phyloP scores from a whole-genome alignment of 2,329 filamentous ascomycete species.

The Phaeophleospora eucalypticola region DNA sequence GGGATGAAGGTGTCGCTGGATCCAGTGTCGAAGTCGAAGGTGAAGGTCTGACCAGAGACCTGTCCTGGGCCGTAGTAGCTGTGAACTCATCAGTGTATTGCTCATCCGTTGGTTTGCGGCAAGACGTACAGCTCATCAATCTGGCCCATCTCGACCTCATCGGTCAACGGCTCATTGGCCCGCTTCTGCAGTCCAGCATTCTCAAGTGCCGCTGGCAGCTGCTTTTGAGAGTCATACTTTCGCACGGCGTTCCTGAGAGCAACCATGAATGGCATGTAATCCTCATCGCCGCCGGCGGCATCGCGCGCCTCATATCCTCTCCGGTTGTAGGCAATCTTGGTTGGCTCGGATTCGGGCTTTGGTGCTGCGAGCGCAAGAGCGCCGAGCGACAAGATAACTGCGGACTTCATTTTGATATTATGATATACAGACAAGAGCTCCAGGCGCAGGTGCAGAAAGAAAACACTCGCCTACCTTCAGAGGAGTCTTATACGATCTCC shows the following conservation, averaged over 20 bases:
- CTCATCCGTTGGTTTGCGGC: not conserved
- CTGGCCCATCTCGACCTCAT: conserved; percentile 10
- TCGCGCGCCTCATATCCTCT: conserved; percentile 8
- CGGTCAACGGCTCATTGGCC: conserved; percentile 17
- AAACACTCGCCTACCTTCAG: not conserved
- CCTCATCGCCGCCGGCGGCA: conserved; percentile 14
- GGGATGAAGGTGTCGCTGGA: conserved; percentile 23
- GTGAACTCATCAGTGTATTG: not conserved
- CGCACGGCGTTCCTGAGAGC: conserved; percentile 12
- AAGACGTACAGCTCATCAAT: conserved; percentile 15
- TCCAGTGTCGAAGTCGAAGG: conserved; percentile 27
- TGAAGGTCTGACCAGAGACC: conserved; percentile 17
- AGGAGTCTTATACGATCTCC: not conserved
- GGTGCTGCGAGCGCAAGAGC: conserved; percentile 20
- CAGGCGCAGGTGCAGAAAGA: not conserved
- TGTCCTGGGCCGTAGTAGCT: conserved; percentile 16
- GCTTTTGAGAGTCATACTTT: conserved; percentile 17
- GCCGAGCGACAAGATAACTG: conserved; percentile 15
- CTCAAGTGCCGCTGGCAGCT: conserved; percentile 11
- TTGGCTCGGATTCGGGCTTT: conserved; percentile 7
- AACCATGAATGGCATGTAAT: conserved; percentile 16
- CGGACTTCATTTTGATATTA: conserved; percentile 13
- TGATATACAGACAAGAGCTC: not conserved
- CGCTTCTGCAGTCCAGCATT: conserved; percentile 12
- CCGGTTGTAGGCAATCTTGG: conserved; percentile 9